Conservation (phyloP, 345 rosid genomes). For the Iberis pinnata region DNA sequence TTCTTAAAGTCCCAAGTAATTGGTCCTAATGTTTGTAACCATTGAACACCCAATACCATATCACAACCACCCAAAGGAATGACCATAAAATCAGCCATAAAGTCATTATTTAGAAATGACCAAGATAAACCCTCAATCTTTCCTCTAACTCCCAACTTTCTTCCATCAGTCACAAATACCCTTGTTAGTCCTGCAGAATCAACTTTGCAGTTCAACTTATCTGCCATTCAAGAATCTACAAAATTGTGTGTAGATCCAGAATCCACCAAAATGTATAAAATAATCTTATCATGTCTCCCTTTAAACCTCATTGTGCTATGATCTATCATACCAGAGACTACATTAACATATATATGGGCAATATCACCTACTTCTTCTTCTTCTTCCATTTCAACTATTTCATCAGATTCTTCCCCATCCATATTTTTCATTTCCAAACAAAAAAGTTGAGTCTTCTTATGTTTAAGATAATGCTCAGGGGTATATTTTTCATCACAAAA, state of each 20-base stretch:
- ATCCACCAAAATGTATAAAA: not conserved
- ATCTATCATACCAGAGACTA: accelerated
- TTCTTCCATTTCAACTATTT: accelerated
- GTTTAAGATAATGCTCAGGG: no score
- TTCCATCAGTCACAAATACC: not conserved
- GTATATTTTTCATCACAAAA: no score
- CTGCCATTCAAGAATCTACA: accelerated
- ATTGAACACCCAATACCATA: not conserved
- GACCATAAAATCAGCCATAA: not conserved
- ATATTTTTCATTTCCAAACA: no score
- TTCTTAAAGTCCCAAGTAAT: not conserved
- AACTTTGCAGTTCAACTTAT: accelerated
- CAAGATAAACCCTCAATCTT: accelerated
- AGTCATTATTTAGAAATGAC: accelerated
- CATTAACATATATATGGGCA: not conserved
- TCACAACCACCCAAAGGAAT: not conserved
- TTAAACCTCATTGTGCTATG: not conserved
- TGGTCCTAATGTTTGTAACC: not conserved
- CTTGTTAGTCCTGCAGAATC: accelerated
- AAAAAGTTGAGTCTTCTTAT: no score
- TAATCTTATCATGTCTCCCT: not conserved
- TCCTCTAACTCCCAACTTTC: not conserved
- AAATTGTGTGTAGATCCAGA: not conserved
- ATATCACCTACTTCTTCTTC: not conserved
- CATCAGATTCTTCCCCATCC: no score